These are phyloP conservation scores for Plasmodium relictum DNA, from an alignment of 169 alveolate species.

Conservation along the genomic window DNA sequence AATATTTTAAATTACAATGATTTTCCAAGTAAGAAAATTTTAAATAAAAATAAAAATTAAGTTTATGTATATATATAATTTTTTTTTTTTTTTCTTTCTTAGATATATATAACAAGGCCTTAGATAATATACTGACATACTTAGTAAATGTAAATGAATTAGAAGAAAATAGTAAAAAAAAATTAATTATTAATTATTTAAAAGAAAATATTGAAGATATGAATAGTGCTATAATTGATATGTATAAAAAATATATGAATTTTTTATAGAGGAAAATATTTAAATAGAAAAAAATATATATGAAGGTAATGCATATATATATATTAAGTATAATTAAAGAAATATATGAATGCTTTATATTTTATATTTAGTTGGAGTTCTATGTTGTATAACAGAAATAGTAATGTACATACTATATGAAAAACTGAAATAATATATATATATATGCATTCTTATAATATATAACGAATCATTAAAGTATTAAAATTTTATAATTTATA, in stretches of 20 bases:
- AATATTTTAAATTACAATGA: conserved; percentile 35
- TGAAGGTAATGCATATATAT: too few species aligned
- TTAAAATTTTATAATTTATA: too few species aligned
- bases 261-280: conserved; percentile 9
- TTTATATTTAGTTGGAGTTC: too few species aligned
- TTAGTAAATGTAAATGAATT: conserved; percentile 8
- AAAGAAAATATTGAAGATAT: conserved; percentile 56
- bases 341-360: too few species aligned
- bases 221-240: conserved; percentile 49
- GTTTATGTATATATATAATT: neutral
- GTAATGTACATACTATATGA: too few species aligned
- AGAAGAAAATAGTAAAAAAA: conserved; percentile 20
- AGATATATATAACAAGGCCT: conserved; percentile 40
- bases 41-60: neutral
- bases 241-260: conserved; percentile 54
- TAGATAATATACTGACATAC: conserved; percentile 32
- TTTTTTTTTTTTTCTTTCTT: conserved; percentile 16
- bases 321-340: too few species aligned
- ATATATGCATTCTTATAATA: too few species aligned
- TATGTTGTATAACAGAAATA: too few species aligned
- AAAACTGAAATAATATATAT: too few species aligned
- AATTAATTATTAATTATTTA: conserved; percentile 32
- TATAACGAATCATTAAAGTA: too few species aligned
- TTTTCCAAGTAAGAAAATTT: conserved; percentile 10
- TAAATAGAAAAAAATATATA: conserved; percentile 6